Evolutionary conservation across 2,329 filamentous ascomycete species (phyloP).

Genomic region (Alternaria conjuncta): DNA sequence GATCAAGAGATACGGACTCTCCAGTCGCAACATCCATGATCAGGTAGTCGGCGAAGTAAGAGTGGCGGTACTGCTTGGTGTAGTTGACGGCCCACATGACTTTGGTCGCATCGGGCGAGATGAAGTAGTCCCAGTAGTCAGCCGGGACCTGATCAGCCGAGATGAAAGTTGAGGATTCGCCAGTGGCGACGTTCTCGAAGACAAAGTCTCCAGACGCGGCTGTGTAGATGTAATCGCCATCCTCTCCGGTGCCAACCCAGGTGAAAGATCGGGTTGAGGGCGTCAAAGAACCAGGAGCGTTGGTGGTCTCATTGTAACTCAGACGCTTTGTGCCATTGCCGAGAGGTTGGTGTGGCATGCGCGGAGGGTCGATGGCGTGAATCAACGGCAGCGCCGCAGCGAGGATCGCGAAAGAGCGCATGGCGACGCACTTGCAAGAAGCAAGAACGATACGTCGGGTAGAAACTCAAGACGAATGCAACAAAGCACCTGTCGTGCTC

Average conservation of each 20-base stretch:
- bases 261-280: conserved; percentile 57
- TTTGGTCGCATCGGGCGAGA: conserved; percentile 64
- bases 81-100: conserved; percentile 70
- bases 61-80: conserved; percentile 72
- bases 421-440: conserved; percentile 12
- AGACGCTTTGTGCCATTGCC: conserved; percentile 64
- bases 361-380: conserved; percentile 56
- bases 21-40: conserved; percentile 67
- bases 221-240: conserved; percentile 67
- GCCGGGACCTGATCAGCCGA: conserved; percentile 63
- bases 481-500: conserved; percentile 8
- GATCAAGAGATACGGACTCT: conserved; percentile 61
- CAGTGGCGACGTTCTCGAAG: conserved; percentile 67
- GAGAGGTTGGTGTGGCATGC: conserved; percentile 61
- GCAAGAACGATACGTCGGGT: conserved; percentile 11
- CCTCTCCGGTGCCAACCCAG: conserved; percentile 65
- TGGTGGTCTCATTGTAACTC: conserved; percentile 66
- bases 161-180: conserved; percentile 64
- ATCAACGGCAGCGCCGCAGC: conserved; percentile 37
- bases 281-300: conserved; percentile 45
- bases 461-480: conserved; percentile 22
- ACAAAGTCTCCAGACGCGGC: conserved; percentile 61
- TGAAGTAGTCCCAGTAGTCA: conserved; percentile 64
- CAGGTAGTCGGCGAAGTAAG: conserved; percentile 71
- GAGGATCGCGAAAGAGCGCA: conserved; percentile 40